phyloP scores from a whole-genome alignment of 75 land plant genomes.

The Cunninghamia lanceolata region DNA sequence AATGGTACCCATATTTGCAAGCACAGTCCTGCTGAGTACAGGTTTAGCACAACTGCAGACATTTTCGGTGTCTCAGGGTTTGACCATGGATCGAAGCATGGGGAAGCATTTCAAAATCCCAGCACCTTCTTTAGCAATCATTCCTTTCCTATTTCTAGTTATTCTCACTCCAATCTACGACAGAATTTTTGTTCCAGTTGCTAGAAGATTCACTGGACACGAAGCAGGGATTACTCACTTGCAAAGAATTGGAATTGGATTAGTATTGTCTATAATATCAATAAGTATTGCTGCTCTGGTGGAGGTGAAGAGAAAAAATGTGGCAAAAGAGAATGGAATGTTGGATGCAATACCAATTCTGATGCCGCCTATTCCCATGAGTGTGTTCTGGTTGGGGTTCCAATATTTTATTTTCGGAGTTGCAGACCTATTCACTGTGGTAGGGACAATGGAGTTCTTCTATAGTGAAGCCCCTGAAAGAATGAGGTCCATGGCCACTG shows the following conservation, averaged over 20 bases:
- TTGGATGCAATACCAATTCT: not conserved
- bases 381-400: slow-evolving; percentile 43
- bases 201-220: slow-evolving; percentile 37
- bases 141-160: slow-evolving; percentile 50
- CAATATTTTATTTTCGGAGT: slow-evolving; percentile 51
- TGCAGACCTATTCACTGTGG: slow-evolving; percentile 47
- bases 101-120: not conserved
- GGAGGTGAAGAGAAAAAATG: not conserved
- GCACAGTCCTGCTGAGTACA: slow-evolving; percentile 1
- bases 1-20: not conserved
- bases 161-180: slow-evolving; percentile 64
- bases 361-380: slow-evolving; percentile 29
- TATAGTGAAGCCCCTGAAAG: slow-evolving; percentile 41
- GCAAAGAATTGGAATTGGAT: slow-evolving; percentile 14
- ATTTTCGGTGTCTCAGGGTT: not conserved
- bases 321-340: not conserved
- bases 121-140: not conserved
- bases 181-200: slow-evolving; percentile 48
- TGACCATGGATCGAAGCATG: slow-evolving; percentile 5
- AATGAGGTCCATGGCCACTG: slow-evolving; percentile 26
- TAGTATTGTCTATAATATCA: not conserved
- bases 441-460: slow-evolving; percentile 63
- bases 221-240: slow-evolving; percentile 54
- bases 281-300: not conserved
- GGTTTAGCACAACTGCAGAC: slow-evolving; percentile 13